phyloP scores from a whole-genome alignment of 768 basidiomycete genomes.

The Podaxis sp. region DNA sequence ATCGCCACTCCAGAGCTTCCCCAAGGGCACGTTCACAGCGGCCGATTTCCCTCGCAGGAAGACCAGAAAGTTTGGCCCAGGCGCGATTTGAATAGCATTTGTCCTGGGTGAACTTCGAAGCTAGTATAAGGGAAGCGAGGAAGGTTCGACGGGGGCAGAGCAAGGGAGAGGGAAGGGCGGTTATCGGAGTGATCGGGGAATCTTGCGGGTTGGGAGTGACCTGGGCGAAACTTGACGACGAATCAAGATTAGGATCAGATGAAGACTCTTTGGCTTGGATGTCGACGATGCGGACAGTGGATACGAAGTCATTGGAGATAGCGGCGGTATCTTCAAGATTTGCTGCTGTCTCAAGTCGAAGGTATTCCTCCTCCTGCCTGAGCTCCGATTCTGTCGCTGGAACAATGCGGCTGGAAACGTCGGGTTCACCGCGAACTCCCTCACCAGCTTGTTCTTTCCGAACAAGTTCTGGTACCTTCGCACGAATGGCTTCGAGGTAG shows the following conservation, averaged over 20 bases:
- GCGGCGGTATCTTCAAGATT: constrained; percentile 7
- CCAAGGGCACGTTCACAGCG: constrained; percentile 88
- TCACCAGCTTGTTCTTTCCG: constrained; percentile 47
- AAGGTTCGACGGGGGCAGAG: constrained; percentile 89
- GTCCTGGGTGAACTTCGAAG: constrained; percentile 92
- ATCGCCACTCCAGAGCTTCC: constrained; percentile 84
- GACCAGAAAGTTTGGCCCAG: constrained; percentile 92
- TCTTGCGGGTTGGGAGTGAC: neutral
- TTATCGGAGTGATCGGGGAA: constrained; percentile 19
- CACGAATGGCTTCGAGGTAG: constrained; percentile 82
- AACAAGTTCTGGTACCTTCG: constrained; percentile 64
- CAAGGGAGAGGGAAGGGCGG: constrained; percentile 72
- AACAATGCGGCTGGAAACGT: constrained; percentile 42
- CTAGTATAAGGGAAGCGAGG: constrained; percentile 83
- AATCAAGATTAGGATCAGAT: neutral
- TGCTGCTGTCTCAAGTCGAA: constrained; percentile 20
- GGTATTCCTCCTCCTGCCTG: constrained; percentile 37
- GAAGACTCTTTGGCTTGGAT: neutral
- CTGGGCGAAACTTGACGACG: neutral
- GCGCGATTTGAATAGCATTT: constrained; percentile 92
- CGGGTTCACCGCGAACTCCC: constrained; percentile 39
- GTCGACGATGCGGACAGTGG: constrained; percentile 45
- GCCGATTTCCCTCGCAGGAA: constrained; percentile 83
- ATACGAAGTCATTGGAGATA: constrained; percentile 29
- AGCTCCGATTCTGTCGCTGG: constrained; percentile 44